phyloP scores from a whole-genome alignment of 371 early-diverging fungal species.

The Zancudomyces culisetae region DNA sequence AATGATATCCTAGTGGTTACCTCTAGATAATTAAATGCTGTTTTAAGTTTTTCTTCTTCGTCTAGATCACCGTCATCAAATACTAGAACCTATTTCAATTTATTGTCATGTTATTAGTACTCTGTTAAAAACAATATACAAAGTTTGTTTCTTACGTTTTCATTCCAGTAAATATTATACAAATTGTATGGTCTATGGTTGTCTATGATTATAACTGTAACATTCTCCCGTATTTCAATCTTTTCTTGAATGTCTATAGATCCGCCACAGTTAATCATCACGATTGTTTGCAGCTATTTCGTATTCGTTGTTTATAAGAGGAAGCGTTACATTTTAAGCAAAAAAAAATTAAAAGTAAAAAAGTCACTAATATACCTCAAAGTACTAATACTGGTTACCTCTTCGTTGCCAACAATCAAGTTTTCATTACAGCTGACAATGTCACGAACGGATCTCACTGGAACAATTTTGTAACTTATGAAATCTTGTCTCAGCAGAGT shows the following conservation, averaged over 20 bases:
- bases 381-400: conserved; percentile 4
- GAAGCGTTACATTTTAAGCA: no score
- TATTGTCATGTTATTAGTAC: background rate
- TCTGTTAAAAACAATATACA: background rate
- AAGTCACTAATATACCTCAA: conserved; percentile 12
- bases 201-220: conserved; percentile 60
- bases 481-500: conserved; percentile 49
- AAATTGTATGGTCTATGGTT: conserved; percentile 73
- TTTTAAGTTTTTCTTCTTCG: conserved; percentile 30
- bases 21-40: conserved; percentile 38
- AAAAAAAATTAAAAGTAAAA: background rate
- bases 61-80: conserved; percentile 63
- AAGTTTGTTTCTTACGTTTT: conserved; percentile 5
- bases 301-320: no score
- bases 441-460: conserved; percentile 51
- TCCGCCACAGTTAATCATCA: conserved; percentile 80
- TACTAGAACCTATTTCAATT: conserved; percentile 19
- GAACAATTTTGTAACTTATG: conserved; percentile 54
- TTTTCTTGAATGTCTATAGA: conserved; percentile 46
- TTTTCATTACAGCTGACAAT: conserved; percentile 30
- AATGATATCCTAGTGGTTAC: no score
- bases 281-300: conserved; percentile 41
- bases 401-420: conserved; percentile 19
- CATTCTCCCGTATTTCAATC: conserved; percentile 30
- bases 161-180: conserved; percentile 46